Evolutionary conservation across 208 protist genomes (phyloP).

Genomic region (Acanthamoeba healyi): DNA sequence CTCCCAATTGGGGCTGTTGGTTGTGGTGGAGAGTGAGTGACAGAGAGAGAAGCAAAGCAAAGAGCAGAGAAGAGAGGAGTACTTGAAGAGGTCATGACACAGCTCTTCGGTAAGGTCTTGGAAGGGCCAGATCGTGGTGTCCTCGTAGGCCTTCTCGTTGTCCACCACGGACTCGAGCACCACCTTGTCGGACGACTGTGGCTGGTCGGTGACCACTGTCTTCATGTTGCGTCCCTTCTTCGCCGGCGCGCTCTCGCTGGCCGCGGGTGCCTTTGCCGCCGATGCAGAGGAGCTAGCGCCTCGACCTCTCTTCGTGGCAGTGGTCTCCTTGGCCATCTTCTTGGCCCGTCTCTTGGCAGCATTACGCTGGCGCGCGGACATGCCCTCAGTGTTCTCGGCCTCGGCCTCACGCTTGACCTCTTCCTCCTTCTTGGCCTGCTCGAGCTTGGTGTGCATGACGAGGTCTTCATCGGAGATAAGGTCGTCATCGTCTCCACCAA

Average conservation of each 20-base stretch:
- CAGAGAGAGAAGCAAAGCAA: not conserved
- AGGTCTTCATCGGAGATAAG: not conserved
- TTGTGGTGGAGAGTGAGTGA: not conserved
- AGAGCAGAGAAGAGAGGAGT: not conserved
- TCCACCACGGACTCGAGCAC: constrained; percentile 83
- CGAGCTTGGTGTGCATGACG: not conserved
- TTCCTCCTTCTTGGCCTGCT: not conserved
- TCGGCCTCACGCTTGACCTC: constrained; percentile 54
- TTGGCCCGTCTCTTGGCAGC: not conserved
- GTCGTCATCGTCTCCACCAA: not conserved
- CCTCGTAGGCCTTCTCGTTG: constrained; percentile 69
- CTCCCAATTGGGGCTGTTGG: constrained; percentile 86
- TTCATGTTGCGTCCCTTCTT: constrained; percentile 2
- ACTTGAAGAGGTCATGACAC: constrained; percentile 83
- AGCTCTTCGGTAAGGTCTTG: constrained; percentile 85
- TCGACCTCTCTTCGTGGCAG: not conserved
- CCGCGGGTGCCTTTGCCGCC: not conserved
- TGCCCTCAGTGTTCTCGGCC: constrained; percentile 40
- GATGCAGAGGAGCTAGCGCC: not conserved
- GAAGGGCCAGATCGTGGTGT: constrained; percentile 89
- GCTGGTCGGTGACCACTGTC: constrained; percentile 80
- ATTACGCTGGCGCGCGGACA: constrained; percentile 25
- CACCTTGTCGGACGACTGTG: constrained; percentile 73
- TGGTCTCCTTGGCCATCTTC: not conserved
- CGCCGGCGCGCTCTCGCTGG: not conserved